Conservation (phyloP, 2,329 filamentous ascomycete genomes). For the Arthrobotrys megalospora region DNA sequence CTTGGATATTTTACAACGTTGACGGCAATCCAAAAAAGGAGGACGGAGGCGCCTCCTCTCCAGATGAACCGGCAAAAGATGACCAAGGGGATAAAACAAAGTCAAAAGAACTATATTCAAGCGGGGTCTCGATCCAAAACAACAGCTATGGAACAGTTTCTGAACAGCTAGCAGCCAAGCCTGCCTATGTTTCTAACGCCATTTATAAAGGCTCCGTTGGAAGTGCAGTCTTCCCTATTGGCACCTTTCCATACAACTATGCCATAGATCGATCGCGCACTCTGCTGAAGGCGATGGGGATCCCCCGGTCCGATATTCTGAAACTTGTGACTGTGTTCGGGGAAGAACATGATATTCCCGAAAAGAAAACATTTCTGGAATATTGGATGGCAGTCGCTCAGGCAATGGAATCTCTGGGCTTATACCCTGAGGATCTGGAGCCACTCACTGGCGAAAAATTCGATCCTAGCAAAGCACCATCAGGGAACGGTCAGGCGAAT, state of each 20-base stretch:
- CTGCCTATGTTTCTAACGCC: background rate
- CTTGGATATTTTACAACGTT: constrained; percentile 3
- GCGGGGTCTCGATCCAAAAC: background rate
- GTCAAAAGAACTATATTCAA: background rate
- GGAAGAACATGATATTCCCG: too few species aligned
- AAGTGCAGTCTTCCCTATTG: constrained; percentile 20
- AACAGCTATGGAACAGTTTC: background rate
- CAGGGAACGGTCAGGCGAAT: too few species aligned
- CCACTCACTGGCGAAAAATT: too few species aligned
- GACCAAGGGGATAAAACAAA: background rate
- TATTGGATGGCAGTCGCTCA: too few species aligned
- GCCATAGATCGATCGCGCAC: constrained; percentile 20
- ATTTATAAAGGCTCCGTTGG: constrained; percentile 32
- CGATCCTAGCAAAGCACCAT: too few species aligned
- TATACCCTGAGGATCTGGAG: too few species aligned
- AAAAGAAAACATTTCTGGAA: too few species aligned
- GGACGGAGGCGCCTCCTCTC: too few species aligned
- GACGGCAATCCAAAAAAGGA: background rate
- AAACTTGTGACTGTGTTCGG: background rate
- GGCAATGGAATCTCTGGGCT: too few species aligned
- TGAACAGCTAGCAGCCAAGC: constrained; percentile 7
- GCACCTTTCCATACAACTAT: constrained; percentile 47
- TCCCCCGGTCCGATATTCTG: background rate
- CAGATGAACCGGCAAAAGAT: background rate
- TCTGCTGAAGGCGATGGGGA: background rate